phyloP scores from a whole-genome alignment of 257 asterid species.

The Nicotiana otophora region DNA sequence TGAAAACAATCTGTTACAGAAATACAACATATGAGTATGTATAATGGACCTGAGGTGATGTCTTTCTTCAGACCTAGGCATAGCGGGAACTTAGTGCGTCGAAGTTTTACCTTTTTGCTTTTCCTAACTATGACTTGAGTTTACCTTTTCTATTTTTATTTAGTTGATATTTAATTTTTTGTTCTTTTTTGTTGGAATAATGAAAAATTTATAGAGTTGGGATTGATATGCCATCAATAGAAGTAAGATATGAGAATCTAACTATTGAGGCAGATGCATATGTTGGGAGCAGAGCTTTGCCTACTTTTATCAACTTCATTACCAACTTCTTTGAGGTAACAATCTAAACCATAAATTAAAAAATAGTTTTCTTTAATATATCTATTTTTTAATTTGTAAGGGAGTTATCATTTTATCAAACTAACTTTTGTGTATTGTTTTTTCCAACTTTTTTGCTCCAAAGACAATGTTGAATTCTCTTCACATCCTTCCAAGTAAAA shows the following conservation, averaged over 20 bases:
- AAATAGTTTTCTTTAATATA: not conserved
- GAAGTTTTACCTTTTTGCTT: not conserved
- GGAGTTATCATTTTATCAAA: not conserved
- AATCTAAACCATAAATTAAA: not conserved
- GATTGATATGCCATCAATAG: conserved; percentile 59
- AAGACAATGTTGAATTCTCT: conserved; percentile 24
- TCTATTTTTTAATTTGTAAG: not conserved
- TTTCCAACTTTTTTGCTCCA: not conserved
- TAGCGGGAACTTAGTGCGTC: not conserved
- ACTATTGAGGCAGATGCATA: conserved; percentile 53
- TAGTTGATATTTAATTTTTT: not conserved
- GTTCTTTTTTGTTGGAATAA: not conserved
- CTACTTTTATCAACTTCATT: conserved; percentile 46
- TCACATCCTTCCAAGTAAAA: conserved; percentile 41
- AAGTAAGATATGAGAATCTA: conserved; percentile 68
- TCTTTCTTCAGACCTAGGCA: too few species aligned
- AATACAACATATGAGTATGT: not conserved
- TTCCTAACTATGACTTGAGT: not conserved
- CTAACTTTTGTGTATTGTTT: not conserved
- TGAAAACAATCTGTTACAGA: not conserved
- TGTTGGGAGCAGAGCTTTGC: conserved; percentile 49
- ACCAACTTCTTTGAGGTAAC: conserved; percentile 50
- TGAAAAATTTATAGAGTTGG: conserved; percentile 41
- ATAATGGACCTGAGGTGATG: not conserved
- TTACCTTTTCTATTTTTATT: not conserved